A percentile compares a stretch with the other conserved stretches of the same genome.
Conservation (phyloP, 345 rosid species). For the Eucalyptus regnans region DNA sequence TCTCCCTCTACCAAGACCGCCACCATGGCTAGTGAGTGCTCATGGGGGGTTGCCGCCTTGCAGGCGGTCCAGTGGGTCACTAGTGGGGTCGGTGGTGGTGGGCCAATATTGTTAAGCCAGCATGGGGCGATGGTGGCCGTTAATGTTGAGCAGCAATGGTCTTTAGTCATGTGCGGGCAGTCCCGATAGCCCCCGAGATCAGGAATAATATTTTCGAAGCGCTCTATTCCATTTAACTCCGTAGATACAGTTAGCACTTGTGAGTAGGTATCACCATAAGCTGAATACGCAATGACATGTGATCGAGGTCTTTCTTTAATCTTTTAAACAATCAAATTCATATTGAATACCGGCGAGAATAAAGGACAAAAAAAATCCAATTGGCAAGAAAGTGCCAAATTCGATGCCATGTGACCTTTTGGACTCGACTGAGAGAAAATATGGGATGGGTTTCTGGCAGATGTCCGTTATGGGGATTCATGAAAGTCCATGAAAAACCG, state of each 20-base stretch:
- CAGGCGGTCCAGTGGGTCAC: neutral
- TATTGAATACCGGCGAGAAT: neutral
- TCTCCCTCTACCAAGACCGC: neutral
- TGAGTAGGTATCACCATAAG: neutral
- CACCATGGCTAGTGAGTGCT: neutral
- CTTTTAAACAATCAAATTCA: neutral
- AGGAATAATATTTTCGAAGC: neutral
- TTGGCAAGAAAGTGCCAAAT: neutral
- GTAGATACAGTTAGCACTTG: neutral
- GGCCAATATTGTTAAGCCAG: neutral
- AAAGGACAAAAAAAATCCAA: neutral
- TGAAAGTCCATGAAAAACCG: neutral
- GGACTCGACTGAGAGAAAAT: neutral
- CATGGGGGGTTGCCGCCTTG: neutral
- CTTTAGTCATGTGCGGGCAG: neutral
- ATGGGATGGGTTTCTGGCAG: neutral
- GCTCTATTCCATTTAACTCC: neutral
- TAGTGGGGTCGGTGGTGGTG: neutral
- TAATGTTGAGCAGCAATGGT: neutral
- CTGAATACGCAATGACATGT: neutral
- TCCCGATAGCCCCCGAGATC: neutral
- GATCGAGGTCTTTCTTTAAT: neutral
- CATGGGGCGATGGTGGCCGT: neutral
- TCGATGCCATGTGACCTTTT: neutral
- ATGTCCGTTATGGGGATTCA: neutral